Base-by-base conservation (phyloP, 208 protist species). In the Acanthamoeba lenticulata region DNA sequence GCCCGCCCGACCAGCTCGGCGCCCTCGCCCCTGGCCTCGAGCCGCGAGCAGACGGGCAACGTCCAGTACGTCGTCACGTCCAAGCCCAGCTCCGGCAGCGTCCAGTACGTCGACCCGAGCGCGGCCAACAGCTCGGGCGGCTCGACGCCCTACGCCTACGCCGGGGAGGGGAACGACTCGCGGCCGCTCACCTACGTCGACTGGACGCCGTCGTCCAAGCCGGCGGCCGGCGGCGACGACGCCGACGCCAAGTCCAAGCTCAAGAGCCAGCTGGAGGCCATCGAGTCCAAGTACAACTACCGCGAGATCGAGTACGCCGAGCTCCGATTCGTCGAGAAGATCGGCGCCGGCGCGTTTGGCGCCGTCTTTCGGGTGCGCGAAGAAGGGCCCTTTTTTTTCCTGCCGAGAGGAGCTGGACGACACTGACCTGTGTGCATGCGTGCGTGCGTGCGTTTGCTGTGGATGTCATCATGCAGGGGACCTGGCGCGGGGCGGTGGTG, bases 281-380 rank as follows among this genome's bases (percentile, higher is more conserved):
- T 83, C 40, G 2, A 24, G 11, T 83, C 72, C 27, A 83, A 83
- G 72, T 83, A 83, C 72, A 83, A 83, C 42, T 83, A 83, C 42
- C 15, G 72, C 15, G 72, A 83, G 29, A 83, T 83, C 72, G 72
- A 83, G 1, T 83, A 83, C 72, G 42, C 24, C 34, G 72, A 83
- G 42, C 72, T 83, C 1, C 72, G 72, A 83, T 83, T 83, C 72
- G 9, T 83, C 42, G 72, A 83, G 38, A 83, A 83, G 29, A 83
- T 83, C 72, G 72, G 72, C 42, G 72, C 72, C 11, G 72, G 72
- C 40, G 72, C 72, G 21, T 83, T 83, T 49, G 72, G 72, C n/a
- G 34, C 72, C 36, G 72, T 83, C 38, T 83, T 52, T 29, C 44
- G 72, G 40, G 72, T 83, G 42, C 34, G 15, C 19, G 2, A 45